A percentile compares a stretch with the other conserved stretches of the same genome.
Conservation (phyloP, 345 rosid species). For the Nephelium lappaceum region DNA sequence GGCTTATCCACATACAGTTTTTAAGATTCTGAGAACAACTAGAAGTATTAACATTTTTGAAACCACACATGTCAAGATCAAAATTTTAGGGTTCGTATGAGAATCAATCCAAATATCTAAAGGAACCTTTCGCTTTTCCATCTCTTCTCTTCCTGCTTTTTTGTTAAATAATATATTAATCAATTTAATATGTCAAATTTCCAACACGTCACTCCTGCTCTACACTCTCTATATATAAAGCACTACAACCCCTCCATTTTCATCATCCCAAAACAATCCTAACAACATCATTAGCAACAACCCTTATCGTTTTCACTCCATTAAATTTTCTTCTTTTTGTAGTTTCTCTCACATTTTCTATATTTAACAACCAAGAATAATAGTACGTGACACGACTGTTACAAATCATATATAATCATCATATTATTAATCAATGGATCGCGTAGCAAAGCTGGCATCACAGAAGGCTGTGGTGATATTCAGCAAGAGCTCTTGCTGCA, state of each 20-base stretch:
- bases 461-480: conserved; percentile 98
- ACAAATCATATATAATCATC: too few species aligned
- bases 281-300: neutral
- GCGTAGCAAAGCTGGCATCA: conserved; percentile 68
- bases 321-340: neutral
- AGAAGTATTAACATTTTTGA: neutral
- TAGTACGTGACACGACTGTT: too few species aligned
- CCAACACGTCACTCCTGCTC: conserved; percentile 15
- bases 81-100: conserved; percentile 15
- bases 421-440: conserved; percentile 50
- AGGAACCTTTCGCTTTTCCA: conserved; percentile 39
- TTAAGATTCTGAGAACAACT: conserved; percentile 38
- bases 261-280: neutral
- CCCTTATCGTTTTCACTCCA: neutral
- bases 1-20: conserved; percentile 28
- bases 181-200: conserved; percentile 7
- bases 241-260: neutral
- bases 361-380: too few species aligned
- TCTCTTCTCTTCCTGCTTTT: conserved; percentile 5
- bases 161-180: neutral
- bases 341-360: too few species aligned
- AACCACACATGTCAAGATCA: conserved; percentile 43
- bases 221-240: conserved; percentile 10
- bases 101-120: conserved; percentile 40
- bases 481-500: conserved; percentile 92